Evolutionary conservation across 305 asterid genomes (phyloP).

Genomic region (Fraxinus velutina): DNA sequence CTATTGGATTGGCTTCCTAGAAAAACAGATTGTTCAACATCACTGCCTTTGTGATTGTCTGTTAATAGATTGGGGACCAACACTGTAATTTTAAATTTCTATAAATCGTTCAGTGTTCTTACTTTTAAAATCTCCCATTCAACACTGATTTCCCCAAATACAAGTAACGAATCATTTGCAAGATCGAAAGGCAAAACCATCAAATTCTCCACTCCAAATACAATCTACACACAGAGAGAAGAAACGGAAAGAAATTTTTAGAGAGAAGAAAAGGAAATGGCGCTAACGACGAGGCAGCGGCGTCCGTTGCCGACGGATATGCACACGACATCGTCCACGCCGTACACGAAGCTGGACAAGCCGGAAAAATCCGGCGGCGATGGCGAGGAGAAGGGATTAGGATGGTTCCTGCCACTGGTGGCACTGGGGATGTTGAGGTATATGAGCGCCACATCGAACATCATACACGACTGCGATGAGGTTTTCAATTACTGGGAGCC

Average conservation of each 20-base stretch:
- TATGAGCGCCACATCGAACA: constrained; percentile 90
- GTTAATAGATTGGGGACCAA: background rate
- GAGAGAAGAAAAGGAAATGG: constrained; percentile 35
- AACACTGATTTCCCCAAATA: background rate
- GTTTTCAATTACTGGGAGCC: constrained; percentile 99
- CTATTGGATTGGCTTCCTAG: background rate
- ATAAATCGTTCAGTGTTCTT: background rate
- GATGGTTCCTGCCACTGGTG: constrained; percentile 74
- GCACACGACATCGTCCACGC: constrained; percentile 38
- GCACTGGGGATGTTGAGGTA: constrained; percentile 70
- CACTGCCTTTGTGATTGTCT: background rate
- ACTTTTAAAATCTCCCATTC: background rate
- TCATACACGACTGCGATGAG: constrained; percentile 97
- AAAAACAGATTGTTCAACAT: background rate
- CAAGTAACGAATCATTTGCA: background rate
- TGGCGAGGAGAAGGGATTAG: constrained; percentile 44
- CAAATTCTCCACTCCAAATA: background rate
- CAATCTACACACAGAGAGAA: constrained; percentile 16
- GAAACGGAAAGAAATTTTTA: constrained; percentile 22
- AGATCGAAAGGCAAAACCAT: background rate
- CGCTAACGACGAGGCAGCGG: constrained; percentile 74
- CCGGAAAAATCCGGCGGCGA: constrained; percentile 46
- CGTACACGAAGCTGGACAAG: constrained; percentile 80
- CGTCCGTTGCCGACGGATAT: constrained; percentile 65
- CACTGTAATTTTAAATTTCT: background rate